phyloP scores from a whole-genome alignment of 148 eudicot genomes.

The Camellia granthamiana region DNA sequence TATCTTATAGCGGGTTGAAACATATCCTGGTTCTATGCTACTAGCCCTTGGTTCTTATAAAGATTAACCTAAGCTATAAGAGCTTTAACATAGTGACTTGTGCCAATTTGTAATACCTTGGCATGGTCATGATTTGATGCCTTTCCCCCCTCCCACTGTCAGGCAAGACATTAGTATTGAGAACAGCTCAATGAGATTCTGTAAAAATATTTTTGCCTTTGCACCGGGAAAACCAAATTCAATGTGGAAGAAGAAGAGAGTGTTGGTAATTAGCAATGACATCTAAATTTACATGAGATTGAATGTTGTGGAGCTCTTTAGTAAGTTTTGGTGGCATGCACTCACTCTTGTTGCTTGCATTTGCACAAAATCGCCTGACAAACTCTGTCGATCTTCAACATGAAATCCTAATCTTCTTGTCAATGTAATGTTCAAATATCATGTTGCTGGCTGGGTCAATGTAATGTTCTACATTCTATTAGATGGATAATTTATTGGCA shows the following conservation, averaged over 20 bases:
- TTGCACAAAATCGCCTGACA: background rate
- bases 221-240: background rate
- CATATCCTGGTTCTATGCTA: no score
- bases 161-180: background rate
- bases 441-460: background rate
- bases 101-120: background rate
- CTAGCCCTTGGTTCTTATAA: no score
- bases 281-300: background rate
- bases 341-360: slow-evolving; percentile 2
- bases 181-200: background rate
- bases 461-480: background rate
- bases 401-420: background rate
- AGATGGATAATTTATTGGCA: background rate
- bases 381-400: background rate
- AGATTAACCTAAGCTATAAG: background rate
- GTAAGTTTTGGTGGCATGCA: background rate
- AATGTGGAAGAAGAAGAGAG: background rate
- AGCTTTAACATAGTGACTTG: background rate
- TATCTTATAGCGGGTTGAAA: no score
- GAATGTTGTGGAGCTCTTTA: background rate
- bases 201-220: background rate
- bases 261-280: no score
- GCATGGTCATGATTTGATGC: background rate
- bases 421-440: background rate
- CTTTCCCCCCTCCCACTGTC: background rate